Evolutionary conservation across 2,329 filamentous ascomycete species (phyloP), one percentile per base, ranked within the genome.

Genomic region (Penicillium verrucosum): DNA sequence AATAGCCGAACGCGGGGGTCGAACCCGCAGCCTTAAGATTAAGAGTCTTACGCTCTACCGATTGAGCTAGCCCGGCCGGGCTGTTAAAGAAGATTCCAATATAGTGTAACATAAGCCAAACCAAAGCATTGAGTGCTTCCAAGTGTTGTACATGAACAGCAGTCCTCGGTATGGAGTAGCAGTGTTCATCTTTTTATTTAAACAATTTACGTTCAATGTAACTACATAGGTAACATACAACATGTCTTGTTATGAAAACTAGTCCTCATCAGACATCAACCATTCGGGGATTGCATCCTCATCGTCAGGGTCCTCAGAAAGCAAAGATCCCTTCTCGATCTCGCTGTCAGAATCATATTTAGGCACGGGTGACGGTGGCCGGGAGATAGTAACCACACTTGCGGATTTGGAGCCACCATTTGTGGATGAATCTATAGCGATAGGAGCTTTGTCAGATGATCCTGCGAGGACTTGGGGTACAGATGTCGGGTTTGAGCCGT

Each of bases 281-380:
- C 85, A 87, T 42, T 87, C 84, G 3, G 85, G 85, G 60, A 87
- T 84, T 2, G 83, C 83, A 67, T 87, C 84, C 48, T 86, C 83
- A 62, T 87, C 85, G 32, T 87, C 85, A 0, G 85, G 84, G 63
- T 87, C 85, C 63, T 87, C 81, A 1, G 84, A 83, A 8, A 83
- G 70, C 45, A 86, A 66, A 5, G 82, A 85, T 0, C 77, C 79
- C 40, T 73, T 69, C 37, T 83, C 80, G 18, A 73, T 69, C 47
- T 76, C 70, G 42, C 65, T 71, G 54, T 67, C 70, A 25, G 67
- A 67, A 40, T 69, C 67, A 30, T 64, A 61, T 16, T 61, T 21
- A 56, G 46, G 34, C 23, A 42, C 41, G 14, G 51, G 41, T 8
- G 51, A 37, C 5, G 57, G 36, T 25, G 66, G 54, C 18, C 54